Conservation (phyloP, 306 rosid genomes). For the Heteromeles arbutifolia region DNA sequence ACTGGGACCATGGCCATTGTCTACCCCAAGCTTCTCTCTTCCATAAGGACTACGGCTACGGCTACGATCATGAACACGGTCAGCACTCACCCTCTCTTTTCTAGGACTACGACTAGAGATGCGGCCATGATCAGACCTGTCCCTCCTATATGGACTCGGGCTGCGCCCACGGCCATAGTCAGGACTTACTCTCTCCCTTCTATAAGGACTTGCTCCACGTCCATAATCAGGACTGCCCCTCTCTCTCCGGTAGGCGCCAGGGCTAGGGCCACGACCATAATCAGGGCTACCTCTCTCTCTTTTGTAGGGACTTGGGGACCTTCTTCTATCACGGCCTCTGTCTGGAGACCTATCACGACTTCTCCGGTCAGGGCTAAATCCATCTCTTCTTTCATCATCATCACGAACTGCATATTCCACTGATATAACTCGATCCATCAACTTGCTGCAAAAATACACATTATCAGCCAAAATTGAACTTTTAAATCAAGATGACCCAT, state of each 20-base stretch:
- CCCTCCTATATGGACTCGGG: constrained; percentile 57
- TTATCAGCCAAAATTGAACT: not conserved
- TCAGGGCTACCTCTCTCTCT: constrained; percentile 97
- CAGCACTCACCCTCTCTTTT: constrained; percentile 38
- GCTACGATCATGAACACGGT: constrained; percentile 26
- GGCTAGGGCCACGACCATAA: constrained; percentile 78
- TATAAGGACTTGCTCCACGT: constrained; percentile 52
- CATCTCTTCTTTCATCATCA: constrained; percentile 77
- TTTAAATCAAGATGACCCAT: too few relatives aligned
- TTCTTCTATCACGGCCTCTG: constrained; percentile 68
- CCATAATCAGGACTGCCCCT: constrained; percentile 84
- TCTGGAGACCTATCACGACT: constrained; percentile 57
- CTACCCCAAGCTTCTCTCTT: constrained; percentile 34
- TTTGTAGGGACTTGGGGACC: constrained; percentile 82
- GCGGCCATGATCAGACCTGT: constrained; percentile 43
- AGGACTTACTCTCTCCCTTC: constrained; percentile 52
- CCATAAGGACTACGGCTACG: constrained; percentile 48
- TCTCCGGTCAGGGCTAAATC: constrained; percentile 67
- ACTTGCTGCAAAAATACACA: constrained; percentile 53
- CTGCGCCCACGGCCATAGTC: constrained; percentile 52
- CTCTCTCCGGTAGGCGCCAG: constrained; percentile 56
- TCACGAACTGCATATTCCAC: constrained; percentile 89
- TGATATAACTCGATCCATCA: constrained; percentile 88
- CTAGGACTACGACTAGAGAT: constrained; percentile 44
- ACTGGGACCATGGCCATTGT: constrained; percentile 32